Conservation (phyloP, 192 early-diverging fungal genomes). For the Allomyces arbusculus region DNA sequence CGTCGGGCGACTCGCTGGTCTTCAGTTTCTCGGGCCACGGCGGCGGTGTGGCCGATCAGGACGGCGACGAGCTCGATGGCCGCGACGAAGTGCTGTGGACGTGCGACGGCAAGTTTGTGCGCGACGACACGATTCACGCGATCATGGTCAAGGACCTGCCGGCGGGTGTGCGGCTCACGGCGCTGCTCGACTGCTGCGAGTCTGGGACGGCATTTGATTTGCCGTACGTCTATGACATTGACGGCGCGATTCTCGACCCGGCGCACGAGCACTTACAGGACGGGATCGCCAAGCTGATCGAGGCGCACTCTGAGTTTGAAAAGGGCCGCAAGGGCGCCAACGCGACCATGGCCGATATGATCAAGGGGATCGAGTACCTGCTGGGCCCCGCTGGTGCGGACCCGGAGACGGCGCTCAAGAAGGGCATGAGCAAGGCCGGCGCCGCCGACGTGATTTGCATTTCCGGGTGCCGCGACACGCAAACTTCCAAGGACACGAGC, state of each 20-base stretch:
- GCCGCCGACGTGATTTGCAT: slow-evolving; percentile 50
- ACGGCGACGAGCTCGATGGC: slow-evolving; percentile 5
- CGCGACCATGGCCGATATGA: too few relatives aligned
- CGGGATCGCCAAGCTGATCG: too few relatives aligned
- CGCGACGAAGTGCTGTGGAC: slow-evolving; percentile 3
- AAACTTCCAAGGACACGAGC: slow-evolving; percentile 43
- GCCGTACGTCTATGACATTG: not conserved
- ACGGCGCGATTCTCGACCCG: not conserved
- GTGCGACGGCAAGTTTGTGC: too few relatives aligned
- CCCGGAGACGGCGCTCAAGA: not conserved
- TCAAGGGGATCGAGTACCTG: too few relatives aligned
- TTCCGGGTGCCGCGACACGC: slow-evolving; percentile 44
- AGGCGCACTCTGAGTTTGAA: too few relatives aligned
- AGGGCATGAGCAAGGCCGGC: slow-evolving; percentile 2
- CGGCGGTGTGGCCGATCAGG: not conserved
- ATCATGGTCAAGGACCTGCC: slow-evolving; percentile 3
- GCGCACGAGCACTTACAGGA: too few relatives aligned
- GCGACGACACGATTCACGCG: too few relatives aligned
- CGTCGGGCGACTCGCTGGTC: slow-evolving; percentile 51
- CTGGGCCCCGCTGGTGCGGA: too few relatives aligned
- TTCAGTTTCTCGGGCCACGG: slow-evolving; percentile 52
- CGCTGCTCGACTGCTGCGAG: slow-evolving; percentile 5
- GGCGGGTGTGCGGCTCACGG: not conserved
- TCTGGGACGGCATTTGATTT: slow-evolving; percentile 5
- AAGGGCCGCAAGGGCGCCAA: too few relatives aligned